Conservation (phyloP, 306 rosid species). For the Begonia masoniana region DNA sequence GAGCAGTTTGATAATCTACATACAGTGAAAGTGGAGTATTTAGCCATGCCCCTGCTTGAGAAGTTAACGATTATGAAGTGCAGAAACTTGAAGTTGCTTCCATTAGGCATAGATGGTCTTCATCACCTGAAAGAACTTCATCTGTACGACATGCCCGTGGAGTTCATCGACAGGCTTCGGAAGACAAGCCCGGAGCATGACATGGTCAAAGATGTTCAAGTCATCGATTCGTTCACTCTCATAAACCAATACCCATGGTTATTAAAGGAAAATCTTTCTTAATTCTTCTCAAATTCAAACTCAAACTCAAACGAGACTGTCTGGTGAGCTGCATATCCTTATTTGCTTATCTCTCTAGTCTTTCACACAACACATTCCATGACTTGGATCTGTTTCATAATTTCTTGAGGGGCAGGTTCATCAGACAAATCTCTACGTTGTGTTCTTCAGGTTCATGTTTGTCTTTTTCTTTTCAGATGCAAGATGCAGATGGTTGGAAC, state of each 20-base stretch:
- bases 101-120: background rate
- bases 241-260: background rate
- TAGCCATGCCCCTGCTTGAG: conserved; percentile 8
- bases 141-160: conserved; percentile 2
- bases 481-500: too few relatives aligned
- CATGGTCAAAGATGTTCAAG: background rate
- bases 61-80: conserved; percentile 7
- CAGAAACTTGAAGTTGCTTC: conserved; percentile 1
- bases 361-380: too few relatives aligned
- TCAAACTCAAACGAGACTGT: background rate
- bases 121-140: background rate
- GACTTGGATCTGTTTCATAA: too few relatives aligned
- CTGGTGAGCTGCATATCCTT: background rate
- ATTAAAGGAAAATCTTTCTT: conserved; percentile 2
- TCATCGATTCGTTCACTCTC: background rate
- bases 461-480: too few relatives aligned
- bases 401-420: too few relatives aligned
- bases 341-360: too few relatives aligned
- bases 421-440: too few relatives aligned
- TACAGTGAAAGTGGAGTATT: background rate
- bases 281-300: too few relatives aligned
- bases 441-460: too few relatives aligned
- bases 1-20: conserved; percentile 6
- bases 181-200: background rate
- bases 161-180: background rate